Conservation (phyloP, 805 yeast species). For the Jamesozyma gamospora region DNA sequence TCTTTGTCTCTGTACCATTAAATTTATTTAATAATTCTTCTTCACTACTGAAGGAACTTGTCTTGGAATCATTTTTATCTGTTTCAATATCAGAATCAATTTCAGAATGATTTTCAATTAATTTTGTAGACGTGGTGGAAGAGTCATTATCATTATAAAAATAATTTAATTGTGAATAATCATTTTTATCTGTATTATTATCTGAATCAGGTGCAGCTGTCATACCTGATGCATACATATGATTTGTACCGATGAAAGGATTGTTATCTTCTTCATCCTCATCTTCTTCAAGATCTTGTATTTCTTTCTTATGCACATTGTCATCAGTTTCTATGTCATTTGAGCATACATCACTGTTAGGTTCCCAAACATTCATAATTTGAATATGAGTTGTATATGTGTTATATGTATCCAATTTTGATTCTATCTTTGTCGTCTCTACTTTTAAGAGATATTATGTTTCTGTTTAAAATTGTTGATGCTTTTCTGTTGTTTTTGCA, state of each 20-base stretch:
- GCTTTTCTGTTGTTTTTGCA: no score
- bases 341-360: background rate
- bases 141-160: background rate
- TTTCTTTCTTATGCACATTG: background rate
- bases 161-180: background rate
- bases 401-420: no score
- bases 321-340: background rate
- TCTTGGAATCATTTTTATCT: background rate
- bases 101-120: background rate
- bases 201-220: conserved; percentile 14
- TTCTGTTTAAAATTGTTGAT: no score
- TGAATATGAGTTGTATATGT: no score
- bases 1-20: background rate
- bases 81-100: background rate
- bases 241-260: conserved; percentile 32
- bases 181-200: conserved; percentile 3
- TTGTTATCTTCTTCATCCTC: conserved; percentile 31
- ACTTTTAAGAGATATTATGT: no score
- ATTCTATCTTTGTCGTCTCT: no score
- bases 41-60: background rate
- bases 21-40: background rate
- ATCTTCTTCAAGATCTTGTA: conserved; percentile 5
- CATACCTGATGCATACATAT: conserved; percentile 31
- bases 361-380: background rate
- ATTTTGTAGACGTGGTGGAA: background rate